Base-by-base conservation (phyloP, 1,284 basidiomycete genomes). In the Apiotrichum domesticum region DNA sequence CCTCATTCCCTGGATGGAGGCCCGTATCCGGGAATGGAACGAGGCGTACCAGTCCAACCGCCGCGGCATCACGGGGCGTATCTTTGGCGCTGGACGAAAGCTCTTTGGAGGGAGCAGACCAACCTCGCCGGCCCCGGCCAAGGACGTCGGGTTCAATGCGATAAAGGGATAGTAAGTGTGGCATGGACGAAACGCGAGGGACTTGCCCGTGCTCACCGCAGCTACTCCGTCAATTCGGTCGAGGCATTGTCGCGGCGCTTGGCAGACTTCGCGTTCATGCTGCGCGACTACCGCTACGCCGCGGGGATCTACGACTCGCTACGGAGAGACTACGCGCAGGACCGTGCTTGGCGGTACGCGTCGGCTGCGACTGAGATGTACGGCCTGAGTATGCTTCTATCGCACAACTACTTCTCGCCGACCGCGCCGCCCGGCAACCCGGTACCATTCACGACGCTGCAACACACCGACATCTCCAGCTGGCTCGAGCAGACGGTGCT, bases 1-100 rank as follows among this genome's bases (percentile, higher is more conserved):
- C 66, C 78, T 98, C 39, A 78, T 98, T 3, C 95, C 95, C 0
- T 97, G 89, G 87, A 93, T 98, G 90, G 95, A 98, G 77, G 88
- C 88, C 64, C 87, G 86, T 68, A 87, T 96, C 1, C 72, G 92
- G 47, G 90, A 96, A 58, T 96, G 92, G 88, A 96, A 96, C 71
- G 95, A 98, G 78, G 82, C 82, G 81, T 94, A 88, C 68, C 85
- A 87, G 15, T 87, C 88, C 14, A 90, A 87, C 29, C 83, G 91
- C 49, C 82, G 90, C 39, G 82, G 96, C 10, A 86, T 97, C 29
- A 96, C 95, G 3, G 87, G 92, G 42, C 83, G 92, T 37, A 77
- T 98, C 3, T 96, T 96, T 74, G 90, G 90, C 4, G 81, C 80
- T 0, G 79, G 81, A 0, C 62, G 80, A 10, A 80, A 80, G 60